Evolutionary conservation across 371 early-diverging fungal genomes (phyloP), one percentile per base, ranked within the genome.

Genomic region (Chytridium lagenaria): DNA sequence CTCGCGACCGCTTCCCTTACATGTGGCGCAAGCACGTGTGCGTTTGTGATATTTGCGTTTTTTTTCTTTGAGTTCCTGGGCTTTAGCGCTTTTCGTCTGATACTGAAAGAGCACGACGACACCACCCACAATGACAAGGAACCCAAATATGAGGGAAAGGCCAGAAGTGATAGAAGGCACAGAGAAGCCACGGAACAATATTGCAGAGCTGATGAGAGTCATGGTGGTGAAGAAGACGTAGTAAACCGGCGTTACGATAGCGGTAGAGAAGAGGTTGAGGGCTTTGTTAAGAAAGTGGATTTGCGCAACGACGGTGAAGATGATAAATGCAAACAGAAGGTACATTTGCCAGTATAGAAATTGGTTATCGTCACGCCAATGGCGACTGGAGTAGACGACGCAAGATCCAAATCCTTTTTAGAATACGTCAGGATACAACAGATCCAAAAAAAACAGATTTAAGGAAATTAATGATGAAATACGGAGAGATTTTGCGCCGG

Each of bases 281-380:
- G 86, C 80, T 55, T 77, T 78, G 83, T 88, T 88, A 34, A 87
- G 78, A 66, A 69, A 86, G 67, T 81, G 68, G 57, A 88, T 79
- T 66, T 87, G 87, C 5, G 79, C 28, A 1, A 72, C 33, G 16
- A 80, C 81, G 22, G 69, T 70, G 44, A 77, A 34, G 33, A 75
- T 38, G 59, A 84, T 75, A 50, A 80, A 81, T n/a, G 10, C 69
- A 26, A 84, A 26, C 7, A 85, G 72, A 12, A 68, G 70, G 59
- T 80, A 86, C 15, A 82, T 59, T 30, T 51, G 37, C 78, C 78
- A 79, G 2, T 76, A 33, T 38, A 36, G 2, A 50, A 84, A 78
- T 67, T 84, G 84, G 67, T 80, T 84, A 31, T 59, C 79, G 5
- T 28, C 55, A 16, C 39, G 31, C 76, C 70, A 69, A 38, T 75